These are phyloP conservation scores for Dovyalis caffra DNA, from an alignment of 345 rosid species.

Conservation along the genomic window DNA sequence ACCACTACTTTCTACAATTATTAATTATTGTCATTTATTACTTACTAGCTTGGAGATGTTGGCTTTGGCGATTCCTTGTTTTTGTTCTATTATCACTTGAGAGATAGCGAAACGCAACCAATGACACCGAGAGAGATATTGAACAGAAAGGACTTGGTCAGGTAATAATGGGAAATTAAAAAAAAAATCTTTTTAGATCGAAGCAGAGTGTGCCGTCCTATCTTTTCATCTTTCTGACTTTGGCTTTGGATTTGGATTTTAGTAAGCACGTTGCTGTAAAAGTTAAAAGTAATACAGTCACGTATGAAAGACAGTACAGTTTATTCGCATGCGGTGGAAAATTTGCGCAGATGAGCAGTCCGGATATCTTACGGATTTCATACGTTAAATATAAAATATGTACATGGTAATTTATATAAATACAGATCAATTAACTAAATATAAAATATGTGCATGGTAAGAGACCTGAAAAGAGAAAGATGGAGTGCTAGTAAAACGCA, in stretches of 20 bases:
- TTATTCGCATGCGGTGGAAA: too few species aligned
- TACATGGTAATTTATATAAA: too few species aligned
- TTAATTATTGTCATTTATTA: neutral
- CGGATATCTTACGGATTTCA: too few species aligned
- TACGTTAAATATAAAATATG: too few species aligned
- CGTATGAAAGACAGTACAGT: too few species aligned
- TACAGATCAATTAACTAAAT: too few species aligned
- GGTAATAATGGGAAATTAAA: neutral
- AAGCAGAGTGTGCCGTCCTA: slow-evolving; percentile 1
- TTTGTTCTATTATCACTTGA: neutral
- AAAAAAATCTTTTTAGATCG: neutral
- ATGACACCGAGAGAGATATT: too few species aligned
- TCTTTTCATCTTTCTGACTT: neutral
- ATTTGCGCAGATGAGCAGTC: too few species aligned
- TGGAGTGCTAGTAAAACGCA: too few species aligned
- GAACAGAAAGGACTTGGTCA: too few species aligned
- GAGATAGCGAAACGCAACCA: neutral
- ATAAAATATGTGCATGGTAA: too few species aligned
- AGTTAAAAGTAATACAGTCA: neutral
- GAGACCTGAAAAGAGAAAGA: too few species aligned
- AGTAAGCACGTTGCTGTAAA: neutral
- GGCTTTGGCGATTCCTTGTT: neutral
- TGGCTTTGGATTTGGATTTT: neutral
- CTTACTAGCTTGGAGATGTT: neutral
- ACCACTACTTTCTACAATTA: neutral